Evolutionary conservation across 2,329 filamentous ascomycete species (phyloP).

Genomic region (Epichloe festucae): DNA sequence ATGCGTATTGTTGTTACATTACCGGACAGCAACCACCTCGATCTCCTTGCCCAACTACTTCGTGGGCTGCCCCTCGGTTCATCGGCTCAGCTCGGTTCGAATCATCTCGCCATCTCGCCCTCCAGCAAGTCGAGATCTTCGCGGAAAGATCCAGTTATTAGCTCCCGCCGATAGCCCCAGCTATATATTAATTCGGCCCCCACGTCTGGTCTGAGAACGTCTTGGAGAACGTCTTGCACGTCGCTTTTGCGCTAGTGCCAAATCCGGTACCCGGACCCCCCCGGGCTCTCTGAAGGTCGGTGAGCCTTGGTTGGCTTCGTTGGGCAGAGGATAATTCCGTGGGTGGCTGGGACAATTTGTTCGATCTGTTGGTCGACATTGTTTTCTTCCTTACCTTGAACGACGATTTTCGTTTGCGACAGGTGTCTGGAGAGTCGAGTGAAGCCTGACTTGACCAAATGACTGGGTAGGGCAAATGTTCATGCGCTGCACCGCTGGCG

Average conservation of each 20-base stretch:
- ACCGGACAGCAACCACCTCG: not conserved
- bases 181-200: not conserved
- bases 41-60: slow-evolving; percentile 1
- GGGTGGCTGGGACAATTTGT: slow-evolving; percentile 1
- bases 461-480: not conserved
- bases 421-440: not conserved
- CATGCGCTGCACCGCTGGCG: not conserved
- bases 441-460: slow-evolving; percentile 1
- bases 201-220: not conserved
- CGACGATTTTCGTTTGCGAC: not conserved
- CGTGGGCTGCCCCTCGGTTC: not conserved
- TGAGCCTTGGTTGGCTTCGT: slow-evolving; percentile 1
- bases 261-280: slow-evolving; percentile 1
- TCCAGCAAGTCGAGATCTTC: not conserved
- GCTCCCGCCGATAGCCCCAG: not conserved
- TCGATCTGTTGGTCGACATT: not conserved
- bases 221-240: not conserved
- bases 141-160: not conserved
- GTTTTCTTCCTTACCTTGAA: not conserved
- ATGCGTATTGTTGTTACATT: not conserved
- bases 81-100: not conserved
- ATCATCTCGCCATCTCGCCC: not conserved
- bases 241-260: slow-evolving; percentile 2
- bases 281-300: slow-evolving; percentile 3
- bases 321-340: not conserved